These are phyloP conservation scores for Coemansia sp. DNA, from an alignment of 192 early-diverging fungal species.

Conservation along the genomic window DNA sequence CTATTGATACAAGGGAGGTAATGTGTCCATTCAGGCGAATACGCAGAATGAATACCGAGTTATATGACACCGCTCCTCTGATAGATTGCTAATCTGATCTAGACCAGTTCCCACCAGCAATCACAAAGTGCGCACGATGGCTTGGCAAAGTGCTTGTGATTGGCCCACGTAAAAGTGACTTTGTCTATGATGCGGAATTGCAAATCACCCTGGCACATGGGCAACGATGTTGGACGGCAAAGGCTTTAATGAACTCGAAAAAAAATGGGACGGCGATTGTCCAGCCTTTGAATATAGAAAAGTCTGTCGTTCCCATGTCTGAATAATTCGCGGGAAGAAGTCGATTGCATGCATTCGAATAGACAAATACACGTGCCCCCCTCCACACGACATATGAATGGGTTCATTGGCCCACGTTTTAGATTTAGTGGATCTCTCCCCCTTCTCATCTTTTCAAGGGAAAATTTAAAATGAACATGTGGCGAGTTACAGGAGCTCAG, in stretches of 20 bases:
- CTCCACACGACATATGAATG: too few relatives aligned
- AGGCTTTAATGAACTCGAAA: background rate
- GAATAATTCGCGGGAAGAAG: background rate
- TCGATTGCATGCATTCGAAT: too few relatives aligned
- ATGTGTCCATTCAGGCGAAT: background rate
- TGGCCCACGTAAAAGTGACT: background rate
- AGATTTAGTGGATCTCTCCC: background rate
- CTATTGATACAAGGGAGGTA: background rate
- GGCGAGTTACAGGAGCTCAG: background rate
- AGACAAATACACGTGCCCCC: too few relatives aligned
- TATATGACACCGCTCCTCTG: background rate
- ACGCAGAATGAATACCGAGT: background rate
- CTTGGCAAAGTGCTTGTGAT: background rate
- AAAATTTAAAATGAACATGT: background rate
- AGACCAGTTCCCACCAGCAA: background rate
- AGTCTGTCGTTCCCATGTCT: background rate
- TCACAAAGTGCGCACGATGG: background rate
- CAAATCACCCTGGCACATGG: background rate
- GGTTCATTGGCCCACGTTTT: background rate
- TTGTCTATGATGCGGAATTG: background rate
- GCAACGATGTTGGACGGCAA: background rate
- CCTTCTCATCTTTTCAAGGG: background rate
- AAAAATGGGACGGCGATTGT: slow-evolving; percentile 1
- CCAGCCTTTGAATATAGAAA: background rate
- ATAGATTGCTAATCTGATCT: background rate